Base-by-base conservation (phyloP, 2,329 filamentous ascomycete species). In the Ophiostoma himal-ulmi region DNA sequence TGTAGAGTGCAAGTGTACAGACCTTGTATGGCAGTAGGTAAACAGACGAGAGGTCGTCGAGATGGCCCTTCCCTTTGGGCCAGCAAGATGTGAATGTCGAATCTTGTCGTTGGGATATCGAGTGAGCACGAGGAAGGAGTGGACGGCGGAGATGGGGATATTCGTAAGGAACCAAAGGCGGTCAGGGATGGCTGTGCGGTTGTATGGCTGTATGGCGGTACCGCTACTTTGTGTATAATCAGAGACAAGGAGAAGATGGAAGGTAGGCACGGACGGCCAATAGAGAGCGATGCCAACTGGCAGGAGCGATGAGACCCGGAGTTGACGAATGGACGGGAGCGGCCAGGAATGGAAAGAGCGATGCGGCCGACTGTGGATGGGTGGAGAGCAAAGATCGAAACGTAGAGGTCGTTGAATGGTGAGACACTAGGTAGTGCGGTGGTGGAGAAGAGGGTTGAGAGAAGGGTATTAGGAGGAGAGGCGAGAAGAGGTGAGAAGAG, bases 341-440 rank as follows among this genome's bases (percentile, higher is more conserved):
- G 30, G 34, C 34, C 60, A 64, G 30, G 60, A 36, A 64, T 22
- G 62, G 36, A n/a, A 65, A 65, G 62, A 65, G 20, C 34, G 62
- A 39, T 30, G 57, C 62, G 62, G 36, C 20, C 36, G 60, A 39
- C 60, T 64, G 60, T 64, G 60, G 60, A n/a, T 65, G 62, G 62
- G 62, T 65, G 62, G 62, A 65, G 62, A 65, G 62, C 62, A 22
- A 36, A 41, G 36, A 36, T 65, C 34, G 36, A 39, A 65, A 65
- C 60, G 60, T 37, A 34, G 60, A 37, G 34, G 60, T 64, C 60
- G 62, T 65, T n/a, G 36, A n/a, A 36, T 65, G 62, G 62, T 65
- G 62, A 65, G 62, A 65, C 62, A 65, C 62, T 65, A 17, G 57
- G 26, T 34, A 13, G 26, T 62, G 57, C 57, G 14, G 34, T 26